Conservation (phyloP, 805 yeast genomes). For the Saturnispora kantuleensis region DNA sequence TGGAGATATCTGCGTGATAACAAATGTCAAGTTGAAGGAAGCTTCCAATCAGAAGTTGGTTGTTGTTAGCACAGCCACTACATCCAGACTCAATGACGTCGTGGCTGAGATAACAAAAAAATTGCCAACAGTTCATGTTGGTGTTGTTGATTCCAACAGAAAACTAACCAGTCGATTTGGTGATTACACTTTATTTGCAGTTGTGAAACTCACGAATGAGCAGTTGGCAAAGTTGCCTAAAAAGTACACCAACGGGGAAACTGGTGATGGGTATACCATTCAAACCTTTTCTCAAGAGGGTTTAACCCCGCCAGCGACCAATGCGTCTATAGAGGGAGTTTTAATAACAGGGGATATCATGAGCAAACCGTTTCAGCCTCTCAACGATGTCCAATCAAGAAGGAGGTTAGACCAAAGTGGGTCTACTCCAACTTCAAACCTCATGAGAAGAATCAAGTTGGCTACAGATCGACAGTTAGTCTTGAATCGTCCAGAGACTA, state of each 20-base stretch:
- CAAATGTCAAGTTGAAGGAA: constrained; percentile 8
- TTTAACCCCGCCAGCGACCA: too few relatives aligned
- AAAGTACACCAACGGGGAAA: constrained; percentile 3
- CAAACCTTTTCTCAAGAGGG: too few relatives aligned
- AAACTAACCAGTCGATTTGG: constrained; percentile 7
- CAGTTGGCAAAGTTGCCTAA: not conserved
- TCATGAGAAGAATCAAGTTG: too few relatives aligned
- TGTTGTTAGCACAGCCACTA: constrained; percentile 15
- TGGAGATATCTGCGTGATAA: constrained; percentile 14
- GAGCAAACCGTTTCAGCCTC: too few relatives aligned
- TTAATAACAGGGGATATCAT: too few relatives aligned
- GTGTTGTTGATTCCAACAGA: constrained; percentile 12
- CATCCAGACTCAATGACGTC: constrained; percentile 10
- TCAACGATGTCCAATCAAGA: too few relatives aligned
- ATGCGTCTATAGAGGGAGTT: too few relatives aligned
- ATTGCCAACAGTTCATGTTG: constrained; percentile 9
- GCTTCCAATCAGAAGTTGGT: constrained; percentile 7
- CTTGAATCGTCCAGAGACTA: too few relatives aligned
- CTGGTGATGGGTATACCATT: not conserved
- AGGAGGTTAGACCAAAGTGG: too few relatives aligned
- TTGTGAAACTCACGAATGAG: too few relatives aligned
- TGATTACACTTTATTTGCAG: constrained; percentile 10
- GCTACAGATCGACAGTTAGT: too few relatives aligned
- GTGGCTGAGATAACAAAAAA: constrained; percentile 15
- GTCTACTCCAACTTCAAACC: too few relatives aligned